These are phyloP conservation scores for Eremochloa ophiuroides DNA, from an alignment of 176 grass and related monocot genomes.

Conservation along the genomic window DNA sequence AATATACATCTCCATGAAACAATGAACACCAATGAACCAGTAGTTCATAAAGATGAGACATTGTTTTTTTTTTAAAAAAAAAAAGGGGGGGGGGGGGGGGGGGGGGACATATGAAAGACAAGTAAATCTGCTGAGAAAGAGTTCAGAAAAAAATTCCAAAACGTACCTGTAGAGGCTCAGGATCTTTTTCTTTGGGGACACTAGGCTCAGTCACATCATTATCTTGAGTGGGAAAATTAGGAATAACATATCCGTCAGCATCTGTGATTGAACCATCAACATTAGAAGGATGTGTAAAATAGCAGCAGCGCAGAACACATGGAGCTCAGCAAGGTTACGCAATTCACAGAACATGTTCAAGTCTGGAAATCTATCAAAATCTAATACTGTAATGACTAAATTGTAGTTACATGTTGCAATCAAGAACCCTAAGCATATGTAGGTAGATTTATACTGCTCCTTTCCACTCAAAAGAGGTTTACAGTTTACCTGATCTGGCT, in stretches of 20 bases:
- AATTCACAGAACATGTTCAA: not conserved
- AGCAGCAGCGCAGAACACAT: not conserved
- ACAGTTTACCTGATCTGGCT: not conserved
- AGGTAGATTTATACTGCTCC: not conserved
- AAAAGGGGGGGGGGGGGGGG: no score
- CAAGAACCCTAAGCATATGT: not conserved
- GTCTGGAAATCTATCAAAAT: not conserved
- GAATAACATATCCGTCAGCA: constrained; percentile 81
- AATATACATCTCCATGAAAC: constrained; percentile 4
- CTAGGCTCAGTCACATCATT: constrained; percentile 21
- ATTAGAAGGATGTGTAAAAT: not conserved
- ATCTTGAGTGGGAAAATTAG: constrained; percentile 53
- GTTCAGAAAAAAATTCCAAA: not conserved
- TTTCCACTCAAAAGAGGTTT: not conserved
- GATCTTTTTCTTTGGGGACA: constrained; percentile 38
- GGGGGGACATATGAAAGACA: not conserved
- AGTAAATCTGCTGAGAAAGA: not conserved
- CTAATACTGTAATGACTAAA: not conserved
- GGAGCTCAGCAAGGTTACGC: not conserved
- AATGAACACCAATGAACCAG: not conserved
- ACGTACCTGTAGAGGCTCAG: constrained; percentile 40
- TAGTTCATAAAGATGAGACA: not conserved
- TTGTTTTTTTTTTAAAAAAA: not conserved
- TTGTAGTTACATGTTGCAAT: not conserved
- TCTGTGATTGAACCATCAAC: constrained; percentile 44